These are phyloP conservation scores for Collybia mongolica DNA, from an alignment of 768 basidiomycete genomes.

Conservation along the genomic window DNA sequence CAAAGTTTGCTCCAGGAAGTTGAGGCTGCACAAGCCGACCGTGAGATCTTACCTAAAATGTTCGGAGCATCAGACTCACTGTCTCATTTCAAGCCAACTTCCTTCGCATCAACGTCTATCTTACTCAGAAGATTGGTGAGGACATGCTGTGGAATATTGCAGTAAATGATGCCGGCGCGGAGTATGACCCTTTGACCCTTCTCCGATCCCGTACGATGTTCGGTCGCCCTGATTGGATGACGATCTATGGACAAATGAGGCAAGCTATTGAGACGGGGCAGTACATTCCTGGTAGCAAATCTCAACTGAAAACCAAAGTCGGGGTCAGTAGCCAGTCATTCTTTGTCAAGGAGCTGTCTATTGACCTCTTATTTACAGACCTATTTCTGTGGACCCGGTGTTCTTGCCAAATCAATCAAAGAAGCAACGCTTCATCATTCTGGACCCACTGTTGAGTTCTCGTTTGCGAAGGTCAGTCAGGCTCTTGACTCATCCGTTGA, in stretches of 20 bases:
- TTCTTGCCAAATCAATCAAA: slow-evolving; percentile 75
- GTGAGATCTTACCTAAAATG: slow-evolving; percentile 43
- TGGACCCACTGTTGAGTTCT: slow-evolving; percentile 62
- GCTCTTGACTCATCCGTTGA: neutral
- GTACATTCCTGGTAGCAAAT: slow-evolving; percentile 77
- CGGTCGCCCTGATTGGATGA: slow-evolving; percentile 88
- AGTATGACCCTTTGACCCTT: slow-evolving; percentile 87
- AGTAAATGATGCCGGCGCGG: slow-evolving; percentile 81
- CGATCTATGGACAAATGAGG: slow-evolving; percentile 73
- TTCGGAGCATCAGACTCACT: neutral
- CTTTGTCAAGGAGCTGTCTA: slow-evolving; percentile 6
- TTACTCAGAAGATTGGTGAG: slow-evolving; percentile 82
- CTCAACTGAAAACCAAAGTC: slow-evolving; percentile 81
- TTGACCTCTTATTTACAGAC: slow-evolving; percentile 43
- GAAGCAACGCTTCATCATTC: slow-evolving; percentile 60
- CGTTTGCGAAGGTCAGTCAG: slow-evolving; percentile 69
- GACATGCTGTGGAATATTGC: slow-evolving; percentile 93
- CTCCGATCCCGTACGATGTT: slow-evolving; percentile 88
- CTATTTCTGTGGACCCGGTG: slow-evolving; percentile 85
- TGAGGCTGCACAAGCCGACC: slow-evolving; percentile 85
- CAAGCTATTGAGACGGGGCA: slow-evolving; percentile 79
- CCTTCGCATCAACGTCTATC: slow-evolving; percentile 87
- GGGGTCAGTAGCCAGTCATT: slow-evolving; percentile 50
- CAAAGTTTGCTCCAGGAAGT: slow-evolving; percentile 85
- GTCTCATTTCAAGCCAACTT: slow-evolving; percentile 69